phyloP scores from a whole-genome alignment of 1,284 basidiomycete genomes.

The Marasmius tenuissimus region DNA sequence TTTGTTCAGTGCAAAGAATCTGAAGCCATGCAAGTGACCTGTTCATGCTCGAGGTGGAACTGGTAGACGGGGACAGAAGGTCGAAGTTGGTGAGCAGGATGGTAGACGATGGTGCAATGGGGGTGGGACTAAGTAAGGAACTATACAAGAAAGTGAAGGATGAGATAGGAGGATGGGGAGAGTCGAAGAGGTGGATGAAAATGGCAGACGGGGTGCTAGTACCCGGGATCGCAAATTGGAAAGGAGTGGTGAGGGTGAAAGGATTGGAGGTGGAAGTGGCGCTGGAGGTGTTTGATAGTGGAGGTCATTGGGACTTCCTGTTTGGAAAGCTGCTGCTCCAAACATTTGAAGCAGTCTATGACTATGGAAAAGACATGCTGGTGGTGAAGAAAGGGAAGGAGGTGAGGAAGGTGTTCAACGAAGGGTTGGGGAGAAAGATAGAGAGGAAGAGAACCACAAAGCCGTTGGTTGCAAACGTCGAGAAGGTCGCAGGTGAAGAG shows the following conservation, averaged over 20 bases:
- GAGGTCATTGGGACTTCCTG: constrained; percentile 28
- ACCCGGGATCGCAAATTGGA: constrained; percentile 24
- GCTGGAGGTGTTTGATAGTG: constrained; percentile 34
- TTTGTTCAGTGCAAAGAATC: background rate
- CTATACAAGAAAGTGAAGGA: constrained; percentile 18
- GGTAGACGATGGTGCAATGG: constrained; percentile 30
- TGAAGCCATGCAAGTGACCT: background rate
- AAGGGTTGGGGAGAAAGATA: background rate
- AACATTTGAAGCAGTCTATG: constrained; percentile 22
- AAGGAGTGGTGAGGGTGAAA: constrained; percentile 20
- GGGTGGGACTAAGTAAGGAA: constrained; percentile 21
- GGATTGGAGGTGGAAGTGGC: constrained; percentile 8
- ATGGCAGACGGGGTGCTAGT: constrained; percentile 31
- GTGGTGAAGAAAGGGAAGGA: background rate
- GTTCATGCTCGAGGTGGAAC: background rate
- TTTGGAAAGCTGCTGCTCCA: constrained; percentile 30
- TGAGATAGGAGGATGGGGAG: constrained; percentile 11
- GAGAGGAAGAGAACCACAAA: background rate
- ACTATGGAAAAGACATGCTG: constrained; percentile 24
- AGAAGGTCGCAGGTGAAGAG: background rate
- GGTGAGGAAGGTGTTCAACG: background rate
- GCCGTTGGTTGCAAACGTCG: background rate
- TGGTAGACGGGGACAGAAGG: background rate
- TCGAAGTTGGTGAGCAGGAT: constrained; percentile 12
- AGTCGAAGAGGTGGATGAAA: constrained; percentile 16